Evolutionary conservation across 2,329 filamentous ascomycete species (phyloP).

Genomic region (Aspergillaceae sp.): DNA sequence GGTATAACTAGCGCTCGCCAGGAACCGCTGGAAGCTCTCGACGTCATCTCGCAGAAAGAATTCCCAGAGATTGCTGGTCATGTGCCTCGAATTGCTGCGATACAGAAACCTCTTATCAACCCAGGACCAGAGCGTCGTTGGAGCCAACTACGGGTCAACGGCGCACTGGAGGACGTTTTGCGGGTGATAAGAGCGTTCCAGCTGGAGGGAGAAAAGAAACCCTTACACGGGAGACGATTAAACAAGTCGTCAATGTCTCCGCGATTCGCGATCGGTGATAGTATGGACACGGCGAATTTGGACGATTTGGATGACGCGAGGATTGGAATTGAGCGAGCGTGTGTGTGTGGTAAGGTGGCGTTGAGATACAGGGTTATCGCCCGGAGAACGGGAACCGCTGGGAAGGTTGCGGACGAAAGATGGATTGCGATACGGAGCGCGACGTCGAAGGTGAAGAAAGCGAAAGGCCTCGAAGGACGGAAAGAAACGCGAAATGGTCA

Average conservation of each 20-base stretch:
- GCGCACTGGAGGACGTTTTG: conserved; percentile 56
- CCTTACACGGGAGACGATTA: conserved; percentile 6
- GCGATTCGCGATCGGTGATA: not conserved
- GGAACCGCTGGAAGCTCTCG: conserved; percentile 81
- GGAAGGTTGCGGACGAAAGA: not conserved
- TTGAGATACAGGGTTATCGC: conserved; percentile 10
- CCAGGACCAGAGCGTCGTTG: conserved; percentile 72
- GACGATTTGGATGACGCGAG: not conserved
- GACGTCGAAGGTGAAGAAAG: conserved; percentile 5
- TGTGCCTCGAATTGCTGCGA: conserved; percentile 46
- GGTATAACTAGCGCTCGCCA: conserved; percentile 60
- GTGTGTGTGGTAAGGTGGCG: conserved; percentile 10
- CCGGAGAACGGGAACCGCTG: conserved; percentile 4
- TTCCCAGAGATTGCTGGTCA: conserved; percentile 97
- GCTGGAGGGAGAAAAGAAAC: conserved; percentile 3
- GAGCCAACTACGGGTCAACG: conserved; percentile 65
- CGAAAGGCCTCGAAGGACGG: not conserved
- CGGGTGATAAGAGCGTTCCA: conserved; percentile 23
- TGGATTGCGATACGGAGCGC: conserved; percentile 5
- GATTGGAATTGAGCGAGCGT: not conserved
- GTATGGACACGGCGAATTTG: not conserved
- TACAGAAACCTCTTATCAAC: conserved; percentile 39
- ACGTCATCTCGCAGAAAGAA: conserved; percentile 96
- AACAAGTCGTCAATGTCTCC: conserved; percentile 10
- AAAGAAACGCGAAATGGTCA: too few relatives aligned